These are phyloP conservation scores for Sodiomyces alkalinus DNA, from an alignment of 2,329 filamentous ascomycete species.

Conservation along the genomic window DNA sequence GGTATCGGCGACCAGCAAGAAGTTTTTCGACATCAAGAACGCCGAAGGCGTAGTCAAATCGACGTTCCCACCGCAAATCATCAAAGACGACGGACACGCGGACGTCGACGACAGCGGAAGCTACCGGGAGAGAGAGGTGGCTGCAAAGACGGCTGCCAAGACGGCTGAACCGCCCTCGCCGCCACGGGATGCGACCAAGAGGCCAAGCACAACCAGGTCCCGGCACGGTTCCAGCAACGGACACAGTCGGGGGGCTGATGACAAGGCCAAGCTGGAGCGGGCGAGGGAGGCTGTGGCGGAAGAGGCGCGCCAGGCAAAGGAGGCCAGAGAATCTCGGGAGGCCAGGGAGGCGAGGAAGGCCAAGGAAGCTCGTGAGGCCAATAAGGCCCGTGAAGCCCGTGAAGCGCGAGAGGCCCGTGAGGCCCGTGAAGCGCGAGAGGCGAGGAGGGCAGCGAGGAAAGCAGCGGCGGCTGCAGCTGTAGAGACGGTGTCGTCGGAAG, in stretches of 20 bases:
- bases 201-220: constrained; percentile 16
- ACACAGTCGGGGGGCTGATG: constrained; percentile 13
- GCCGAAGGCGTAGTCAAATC: constrained; percentile 17
- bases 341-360: constrained; percentile 19
- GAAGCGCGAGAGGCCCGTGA: too few species aligned
- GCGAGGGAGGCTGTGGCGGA: constrained; percentile 10
- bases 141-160: neutral
- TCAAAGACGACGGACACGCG: constrained; percentile 7
- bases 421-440: too few species aligned
- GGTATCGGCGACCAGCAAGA: constrained; percentile 17
- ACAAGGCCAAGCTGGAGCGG: constrained; percentile 13
- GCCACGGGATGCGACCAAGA: constrained; percentile 14
- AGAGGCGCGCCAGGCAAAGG: constrained; percentile 6
- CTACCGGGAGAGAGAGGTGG: constrained; percentile 10
- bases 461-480: neutral
- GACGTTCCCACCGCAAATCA: constrained; percentile 6
- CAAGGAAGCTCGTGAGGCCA: constrained; percentile 9
- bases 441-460: constrained; percentile 15
- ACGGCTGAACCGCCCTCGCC: constrained; percentile 6
- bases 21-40: constrained; percentile 25
- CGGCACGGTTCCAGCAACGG: constrained; percentile 8
- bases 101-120: constrained; percentile 8
- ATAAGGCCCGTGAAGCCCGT: constrained; percentile 13
- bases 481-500: constrained; percentile 9
- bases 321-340: constrained; percentile 14